These are phyloP conservation scores for Ceratobasidium sp. DNA, from an alignment of 1,284 basidiomycete genomes.

Conservation along the genomic window DNA sequence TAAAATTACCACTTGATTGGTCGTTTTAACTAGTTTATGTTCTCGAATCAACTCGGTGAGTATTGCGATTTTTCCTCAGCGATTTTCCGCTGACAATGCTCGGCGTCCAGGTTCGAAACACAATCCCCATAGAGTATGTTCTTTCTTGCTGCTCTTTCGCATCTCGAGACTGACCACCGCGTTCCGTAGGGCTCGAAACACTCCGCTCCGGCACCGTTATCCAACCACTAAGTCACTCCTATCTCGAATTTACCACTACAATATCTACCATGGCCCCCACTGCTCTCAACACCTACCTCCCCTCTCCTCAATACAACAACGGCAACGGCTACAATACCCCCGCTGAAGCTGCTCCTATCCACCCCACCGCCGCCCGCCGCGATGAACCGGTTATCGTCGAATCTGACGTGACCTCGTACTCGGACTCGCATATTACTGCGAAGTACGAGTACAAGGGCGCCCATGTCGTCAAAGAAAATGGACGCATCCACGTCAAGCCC, in stretches of 20 bases:
- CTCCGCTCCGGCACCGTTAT: conserved; percentile 38
- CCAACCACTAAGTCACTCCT: conserved; percentile 32
- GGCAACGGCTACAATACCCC: conserved; percentile 77
- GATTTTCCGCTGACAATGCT: neutral
- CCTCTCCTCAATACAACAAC: conserved; percentile 56
- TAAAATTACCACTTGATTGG: conserved; percentile 29
- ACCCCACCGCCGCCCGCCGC: conserved; percentile 87
- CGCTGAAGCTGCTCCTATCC: conserved; percentile 68
- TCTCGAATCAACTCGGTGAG: conserved; percentile 44
- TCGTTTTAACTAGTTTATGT: conserved; percentile 38
- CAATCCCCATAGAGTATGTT: conserved; percentile 45
- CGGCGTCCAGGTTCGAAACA: conserved; percentile 40
- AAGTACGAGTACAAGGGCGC: conserved; percentile 89
- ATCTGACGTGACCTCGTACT: conserved; percentile 85
- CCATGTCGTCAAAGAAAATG: conserved; percentile 73
- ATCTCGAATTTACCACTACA: neutral
- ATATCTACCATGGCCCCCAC: conserved; percentile 35
- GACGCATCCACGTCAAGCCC: conserved; percentile 80
- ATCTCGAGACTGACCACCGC: neutral
- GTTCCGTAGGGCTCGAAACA: conserved; percentile 37
- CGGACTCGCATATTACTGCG: conserved; percentile 84
- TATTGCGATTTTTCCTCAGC: neutral
- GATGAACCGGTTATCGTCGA: conserved; percentile 85
- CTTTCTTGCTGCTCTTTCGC: neutral
- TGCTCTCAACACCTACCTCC: conserved; percentile 51